phyloP scores from a whole-genome alignment of 495 filamentous ascomycete species.

The Penicillium paradoxum region DNA sequence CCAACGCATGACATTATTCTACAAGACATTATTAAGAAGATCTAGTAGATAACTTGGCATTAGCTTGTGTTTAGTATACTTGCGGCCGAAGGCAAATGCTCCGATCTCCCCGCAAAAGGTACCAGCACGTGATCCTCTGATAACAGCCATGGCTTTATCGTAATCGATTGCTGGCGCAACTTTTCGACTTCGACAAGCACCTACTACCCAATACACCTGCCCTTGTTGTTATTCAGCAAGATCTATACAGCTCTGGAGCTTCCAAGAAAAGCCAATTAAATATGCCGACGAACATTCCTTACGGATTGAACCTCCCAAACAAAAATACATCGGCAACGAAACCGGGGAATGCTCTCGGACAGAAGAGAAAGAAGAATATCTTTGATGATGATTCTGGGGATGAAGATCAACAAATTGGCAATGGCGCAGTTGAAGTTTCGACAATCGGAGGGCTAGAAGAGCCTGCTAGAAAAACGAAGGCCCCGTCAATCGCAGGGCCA shows the following conservation, averaged over 20 bases:
- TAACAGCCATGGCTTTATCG: conserved; percentile 20
- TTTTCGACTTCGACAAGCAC: conserved; percentile 15
- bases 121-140: conserved; percentile 16
- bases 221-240: not conserved
- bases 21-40: not conserved
- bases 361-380: conserved; percentile 46
- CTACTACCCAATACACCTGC: not conserved
- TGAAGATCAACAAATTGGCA: conserved; percentile 28
- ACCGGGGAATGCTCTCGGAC: conserved; percentile 25
- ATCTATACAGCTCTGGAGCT: not conserved
- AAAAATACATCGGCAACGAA: conserved; percentile 29
- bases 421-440: conserved; percentile 32
- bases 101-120: conserved; percentile 11
- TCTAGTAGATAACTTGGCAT: not conserved
- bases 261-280: not conserved
- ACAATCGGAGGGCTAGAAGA: conserved; percentile 40
- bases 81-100: not conserved
- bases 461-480: conserved; percentile 15
- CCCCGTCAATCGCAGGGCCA: conserved; percentile 12
- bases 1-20: not conserved
- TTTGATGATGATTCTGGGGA: conserved; percentile 46
- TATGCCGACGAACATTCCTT: conserved; percentile 45
- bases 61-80: not conserved
- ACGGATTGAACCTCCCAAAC: conserved; percentile 56
- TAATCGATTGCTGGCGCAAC: conserved; percentile 12